Evolutionary conservation across 495 filamentous ascomycete genomes (phyloP).

Genomic region (Penicillium maclennaniae): DNA sequence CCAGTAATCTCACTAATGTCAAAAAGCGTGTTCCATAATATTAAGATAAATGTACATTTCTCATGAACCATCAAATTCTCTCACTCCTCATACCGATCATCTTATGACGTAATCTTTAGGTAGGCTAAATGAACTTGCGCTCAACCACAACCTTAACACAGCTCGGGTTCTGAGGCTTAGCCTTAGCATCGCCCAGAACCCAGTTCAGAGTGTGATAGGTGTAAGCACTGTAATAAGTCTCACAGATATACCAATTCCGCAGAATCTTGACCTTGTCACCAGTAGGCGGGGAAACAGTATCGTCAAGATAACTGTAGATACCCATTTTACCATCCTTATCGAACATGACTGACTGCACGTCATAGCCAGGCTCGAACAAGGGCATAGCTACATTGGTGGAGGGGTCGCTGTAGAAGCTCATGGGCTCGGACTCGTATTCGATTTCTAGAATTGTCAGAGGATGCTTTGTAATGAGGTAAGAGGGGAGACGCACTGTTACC

Average conservation of each 20-base stretch:
- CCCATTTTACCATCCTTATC: slow-evolving; percentile 39
- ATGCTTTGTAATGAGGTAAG: not conserved
- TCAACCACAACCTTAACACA: slow-evolving; percentile 49
- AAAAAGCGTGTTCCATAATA: too few relatives aligned
- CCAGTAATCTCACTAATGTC: too few relatives aligned
- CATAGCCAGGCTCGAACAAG: slow-evolving; percentile 35
- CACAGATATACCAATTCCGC: slow-evolving; percentile 50
- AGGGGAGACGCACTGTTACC: not conserved
- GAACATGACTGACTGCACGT: slow-evolving; percentile 36
- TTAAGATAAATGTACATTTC: not conserved
- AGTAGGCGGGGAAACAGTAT: slow-evolving; percentile 24
- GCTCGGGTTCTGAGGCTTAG: slow-evolving; percentile 51
- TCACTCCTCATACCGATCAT: not conserved
- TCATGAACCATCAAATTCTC: not conserved
- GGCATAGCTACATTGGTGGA: slow-evolving; percentile 51
- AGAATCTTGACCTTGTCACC: slow-evolving; percentile 20
- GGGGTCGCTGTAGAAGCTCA: slow-evolving; percentile 37
- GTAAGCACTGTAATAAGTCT: slow-evolving; percentile 47
- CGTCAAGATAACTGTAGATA: slow-evolving; percentile 43
- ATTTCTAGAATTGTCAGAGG: slow-evolving; percentile 6
- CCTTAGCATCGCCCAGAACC: slow-evolving; percentile 32
- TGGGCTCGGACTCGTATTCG: slow-evolving; percentile 25
- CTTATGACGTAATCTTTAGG: not conserved
- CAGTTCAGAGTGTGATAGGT: slow-evolving; percentile 50
- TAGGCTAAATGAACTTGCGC: slow-evolving; percentile 10